Base-by-base conservation (phyloP, 2,329 filamentous ascomycete genomes). In the Diaporthe caulivora region DNA sequence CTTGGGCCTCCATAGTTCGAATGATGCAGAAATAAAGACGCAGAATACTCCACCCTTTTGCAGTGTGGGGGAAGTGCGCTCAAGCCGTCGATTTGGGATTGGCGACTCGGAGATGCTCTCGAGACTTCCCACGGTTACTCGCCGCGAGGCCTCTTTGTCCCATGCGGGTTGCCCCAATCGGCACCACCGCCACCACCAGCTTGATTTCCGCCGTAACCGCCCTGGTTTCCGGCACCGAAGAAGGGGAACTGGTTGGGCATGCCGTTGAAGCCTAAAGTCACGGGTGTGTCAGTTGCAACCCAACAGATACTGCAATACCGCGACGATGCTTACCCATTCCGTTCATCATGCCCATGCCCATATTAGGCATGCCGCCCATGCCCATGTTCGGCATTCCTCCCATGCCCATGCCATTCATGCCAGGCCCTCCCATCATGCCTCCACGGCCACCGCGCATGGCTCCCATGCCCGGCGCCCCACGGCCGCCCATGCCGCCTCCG, bases 111-210 rank as follows among this genome's bases (percentile, higher is more conserved):
- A 13, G 13, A 26, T 18, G 51, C 24, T 21, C n/a, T 40, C 1
- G 4, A 55, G 24, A 34, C 44, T 34, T 10, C 57, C 21, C 21
- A 26, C n/a, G 44, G 2, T 21, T 86, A 88, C 80, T 95, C 94
- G 75, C 93, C 93, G 76, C 94, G 89, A 77, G 93, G 92, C 77
- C 94, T 88, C 85, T 97, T 97, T 4, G 92, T 91, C 40, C 93
- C 93, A 77, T 96, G 94, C 8, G 94, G 94, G 79, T 96, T 96
- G 87, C 93, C 94, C 83, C 91, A 91, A 71, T 92, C 92, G 73
- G 91, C 84, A 72, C 83, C 83, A 15, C 62, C 69, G 55, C 53
- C 67, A 17, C 69, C 68, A 17, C 68, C 68, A n/a, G 31, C 55
- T 62, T 71, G 94, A 79, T 96, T 95, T 86, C 93, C 94, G 82